Evolutionary conservation across 176 grass and related monocot species (phyloP).

Genomic region (Typha latifolia): DNA sequence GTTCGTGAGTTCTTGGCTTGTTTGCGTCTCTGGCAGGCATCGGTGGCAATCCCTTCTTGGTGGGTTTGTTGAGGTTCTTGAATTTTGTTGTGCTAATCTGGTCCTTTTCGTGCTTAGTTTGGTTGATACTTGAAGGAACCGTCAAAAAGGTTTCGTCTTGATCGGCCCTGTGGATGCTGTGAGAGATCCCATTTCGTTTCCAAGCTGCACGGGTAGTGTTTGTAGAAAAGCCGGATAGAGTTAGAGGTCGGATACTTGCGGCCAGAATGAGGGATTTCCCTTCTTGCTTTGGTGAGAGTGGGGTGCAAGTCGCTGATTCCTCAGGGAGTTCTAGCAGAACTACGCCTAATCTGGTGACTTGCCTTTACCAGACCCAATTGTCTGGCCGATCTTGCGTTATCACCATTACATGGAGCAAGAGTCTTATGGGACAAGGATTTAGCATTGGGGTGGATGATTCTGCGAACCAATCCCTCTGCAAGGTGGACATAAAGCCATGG

Average conservation of each 20-base stretch:
- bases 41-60: background rate
- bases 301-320: constrained; percentile 62
- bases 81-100: background rate
- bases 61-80: background rate
- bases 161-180: background rate
- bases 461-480: constrained; percentile 46
- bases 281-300: constrained; percentile 86
- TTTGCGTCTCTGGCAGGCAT: background rate
- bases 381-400: constrained; percentile 34
- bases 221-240: constrained; percentile 9
- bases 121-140: background rate
- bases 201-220: constrained; percentile 22
- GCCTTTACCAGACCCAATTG: constrained; percentile 65
- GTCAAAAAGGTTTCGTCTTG: background rate
- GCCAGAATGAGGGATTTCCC: constrained; percentile 67
- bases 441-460: constrained; percentile 49
- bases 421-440: constrained; percentile 59
- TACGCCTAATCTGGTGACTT: constrained; percentile 54
- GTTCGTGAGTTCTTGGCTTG: background rate
- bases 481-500: constrained; percentile 67
- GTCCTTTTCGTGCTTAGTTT: background rate
- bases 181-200: too few relatives aligned
- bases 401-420: constrained; percentile 40
- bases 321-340: constrained; percentile 37
- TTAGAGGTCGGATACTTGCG: background rate